Evolutionary conservation across 768 basidiomycete species (phyloP), one percentile per base, ranked within the genome.

Genomic region (Amanita molliuscula): DNA sequence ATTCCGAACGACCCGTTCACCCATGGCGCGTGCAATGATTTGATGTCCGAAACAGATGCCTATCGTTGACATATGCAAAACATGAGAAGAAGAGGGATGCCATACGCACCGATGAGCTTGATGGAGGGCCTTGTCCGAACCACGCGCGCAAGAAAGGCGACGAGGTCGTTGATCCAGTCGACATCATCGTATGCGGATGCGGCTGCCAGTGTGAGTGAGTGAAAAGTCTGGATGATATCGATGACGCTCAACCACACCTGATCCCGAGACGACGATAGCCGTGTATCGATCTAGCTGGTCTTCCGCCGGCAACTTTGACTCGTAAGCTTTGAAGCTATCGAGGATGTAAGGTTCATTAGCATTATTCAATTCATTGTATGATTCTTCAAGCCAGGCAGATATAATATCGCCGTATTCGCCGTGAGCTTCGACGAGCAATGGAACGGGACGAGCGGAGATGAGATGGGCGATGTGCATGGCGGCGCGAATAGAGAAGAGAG

Each of bases 31-130:
- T 2, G 82, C 76, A 52, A 95, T 57, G 57, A 90, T 82, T 56
- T 93, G 90, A 64, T 93, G 90, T 0, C 90, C 93, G 56, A 93
- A 98, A 63, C 94, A 98, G 46, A 96, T 86, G 1, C 90, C 84
- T 88, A 56, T 6, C 13, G 25, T 35, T 1, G 36, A 13, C 46
- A 21, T 47, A 44, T 45, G 33, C 37, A 38, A 51, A 25, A 9
- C 21, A 37, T n/a, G 21, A 15, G 20, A 16, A 23, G 20, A 11
- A 20, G 28, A 9, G n/a, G n/a, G n/a, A 36, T 44, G 41, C 7
- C 25, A 38, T 33, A 58, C 66, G 44, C 51, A 81, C 84, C 92
- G 31, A 94, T 77, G n/a, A 96, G 62, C 60, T 83, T 88, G 54
- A 90, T 64, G 6, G 72, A 62, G 0, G 82, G 78, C 46, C 77